These are phyloP conservation scores for Pseudoperonospora humuli DNA, from an alignment of 352 stramenopile genomes.

Conservation along the genomic window DNA sequence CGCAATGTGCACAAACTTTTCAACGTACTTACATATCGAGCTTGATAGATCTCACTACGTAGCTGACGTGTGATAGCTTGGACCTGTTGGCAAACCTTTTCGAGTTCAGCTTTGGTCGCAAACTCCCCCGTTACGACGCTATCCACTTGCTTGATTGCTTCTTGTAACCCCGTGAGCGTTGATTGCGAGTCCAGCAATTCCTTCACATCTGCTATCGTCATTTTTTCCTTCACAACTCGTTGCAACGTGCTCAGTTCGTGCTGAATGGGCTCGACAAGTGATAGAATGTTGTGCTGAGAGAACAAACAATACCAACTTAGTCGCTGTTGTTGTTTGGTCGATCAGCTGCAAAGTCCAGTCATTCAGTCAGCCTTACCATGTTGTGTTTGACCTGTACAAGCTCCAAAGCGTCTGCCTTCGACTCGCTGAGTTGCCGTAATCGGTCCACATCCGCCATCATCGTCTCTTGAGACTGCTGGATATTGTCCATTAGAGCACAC, in stretches of 20 bases:
- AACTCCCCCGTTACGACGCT: conserved; percentile 25
- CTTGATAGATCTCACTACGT: conserved; percentile 64
- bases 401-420: conserved; percentile 18
- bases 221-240: conserved; percentile 23
- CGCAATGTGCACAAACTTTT: background rate
- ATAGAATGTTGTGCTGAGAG: conserved; percentile 32
- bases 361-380: conserved; percentile 30
- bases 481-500: conserved; percentile 17
- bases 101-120: conserved; percentile 14
- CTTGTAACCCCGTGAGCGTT: conserved; percentile 18
- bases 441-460: conserved; percentile 18
- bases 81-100: conserved; percentile 37
- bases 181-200: conserved; percentile 24
- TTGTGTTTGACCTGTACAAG: conserved; percentile 35
- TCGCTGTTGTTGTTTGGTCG: too few relatives aligned
- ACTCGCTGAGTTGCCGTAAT: conserved; percentile 8
- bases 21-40: conserved; percentile 46
- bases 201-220: conserved; percentile 27
- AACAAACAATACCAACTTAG: background rate
- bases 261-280: conserved; percentile 38
- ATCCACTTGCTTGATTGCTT: conserved; percentile 21
- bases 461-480: conserved; percentile 24
- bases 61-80: conserved; percentile 41
- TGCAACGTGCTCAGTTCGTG: conserved; percentile 25
- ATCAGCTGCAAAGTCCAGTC: too few relatives aligned